Evolutionary conservation across 495 filamentous ascomycete genomes (phyloP).

Genomic region (Penicillium simplicissimum): DNA sequence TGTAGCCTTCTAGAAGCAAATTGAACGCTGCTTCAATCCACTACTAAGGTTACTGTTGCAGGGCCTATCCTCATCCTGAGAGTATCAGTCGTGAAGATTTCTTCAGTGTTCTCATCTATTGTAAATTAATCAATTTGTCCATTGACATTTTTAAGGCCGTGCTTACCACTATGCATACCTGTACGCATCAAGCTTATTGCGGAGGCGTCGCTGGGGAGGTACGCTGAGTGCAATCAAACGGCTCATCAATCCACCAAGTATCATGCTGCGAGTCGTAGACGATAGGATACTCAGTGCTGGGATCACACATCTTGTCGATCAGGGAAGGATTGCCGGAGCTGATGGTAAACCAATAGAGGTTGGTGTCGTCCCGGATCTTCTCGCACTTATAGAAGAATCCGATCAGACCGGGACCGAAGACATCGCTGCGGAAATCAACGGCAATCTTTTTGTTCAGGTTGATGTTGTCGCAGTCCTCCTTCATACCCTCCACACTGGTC

Average conservation of each 20-base stretch:
- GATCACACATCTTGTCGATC: constrained; percentile 27
- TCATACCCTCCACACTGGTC: constrained; percentile 18
- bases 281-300: constrained; percentile 25
- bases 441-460: constrained; percentile 33
- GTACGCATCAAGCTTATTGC: background rate
- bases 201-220: constrained; percentile 15
- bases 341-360: constrained; percentile 33
- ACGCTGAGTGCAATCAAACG: constrained; percentile 29
- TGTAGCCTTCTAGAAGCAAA: background rate
- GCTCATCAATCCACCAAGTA: constrained; percentile 34
- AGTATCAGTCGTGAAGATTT: background rate
- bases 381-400: constrained; percentile 35
- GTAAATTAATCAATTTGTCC: background rate
- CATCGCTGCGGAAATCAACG: constrained; percentile 31
- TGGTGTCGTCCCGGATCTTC: constrained; percentile 26
- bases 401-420: constrained; percentile 22
- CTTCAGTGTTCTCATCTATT: background rate
- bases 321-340: constrained; percentile 22
- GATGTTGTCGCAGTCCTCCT: constrained; percentile 32
- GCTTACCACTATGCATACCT: background rate
- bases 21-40: background rate
- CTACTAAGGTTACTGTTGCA: too few species aligned
- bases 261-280: constrained; percentile 28
- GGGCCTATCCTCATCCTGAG: background rate
- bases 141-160: background rate